Base-by-base conservation (phyloP, 2,329 filamentous ascomycete genomes). In the Didymella pomorum region DNA sequence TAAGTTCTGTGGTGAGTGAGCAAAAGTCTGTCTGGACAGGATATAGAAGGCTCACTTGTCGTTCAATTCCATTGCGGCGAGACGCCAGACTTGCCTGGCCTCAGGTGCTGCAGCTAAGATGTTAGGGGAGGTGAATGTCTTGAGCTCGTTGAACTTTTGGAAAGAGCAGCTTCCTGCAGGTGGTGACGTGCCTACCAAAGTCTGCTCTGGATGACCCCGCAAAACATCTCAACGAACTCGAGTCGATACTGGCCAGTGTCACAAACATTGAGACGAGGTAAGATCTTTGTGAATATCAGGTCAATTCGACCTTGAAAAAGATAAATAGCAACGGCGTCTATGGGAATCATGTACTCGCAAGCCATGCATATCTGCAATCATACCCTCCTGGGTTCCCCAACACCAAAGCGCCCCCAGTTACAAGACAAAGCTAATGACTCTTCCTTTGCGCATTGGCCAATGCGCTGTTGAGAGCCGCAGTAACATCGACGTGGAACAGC, bases 401-500 rank as follows among this genome's bases (percentile, higher is more conserved):
- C 52, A 50, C 53, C 58, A 41, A 37, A 45, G 41, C 50, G 46
- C 48, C 47, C 41, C 43, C 7, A 45, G 47, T 37, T 48, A 58
- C 21, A 46, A 56, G 6, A 33, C 26, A 49, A 28, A 6, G 33
- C 37, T 56, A 75, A 64, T 75, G 72, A 47, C 68, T 71, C 66
- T 76, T 75, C 60, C 71, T 74, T 60, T 73, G 69, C 78, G 90
- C 86, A 72, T 96, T 97, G 29, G 89, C 87, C 70, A 97, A 86
- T 9, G 93, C 94, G 69, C 89, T 93, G 76, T 97, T 91, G 68
- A 98, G 77, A n/a, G 95, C 95, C 70, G 89, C 93, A 10, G 92
- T 96, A 59, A 98, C 79, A 75, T 98, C 95, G 52, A 97, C 86
- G 76, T 99, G 95, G 85, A 99, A 98, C 65, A 97, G 83, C n/a